Evolutionary conservation across 176 grass and related monocot species (phyloP).

Genomic region (Avena atlantica): DNA sequence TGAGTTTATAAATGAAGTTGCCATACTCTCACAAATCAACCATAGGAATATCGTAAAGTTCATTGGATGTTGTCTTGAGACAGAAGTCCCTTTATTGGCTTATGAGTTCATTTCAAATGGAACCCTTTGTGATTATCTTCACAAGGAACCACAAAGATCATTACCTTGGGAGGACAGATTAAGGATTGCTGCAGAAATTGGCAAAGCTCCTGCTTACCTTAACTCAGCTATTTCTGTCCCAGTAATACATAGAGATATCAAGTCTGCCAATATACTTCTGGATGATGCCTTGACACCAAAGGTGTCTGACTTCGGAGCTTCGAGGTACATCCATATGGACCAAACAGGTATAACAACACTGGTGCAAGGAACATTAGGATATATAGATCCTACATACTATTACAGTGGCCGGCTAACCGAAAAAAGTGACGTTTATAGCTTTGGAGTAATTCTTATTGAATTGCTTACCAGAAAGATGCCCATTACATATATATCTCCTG

Average conservation of each 20-base stretch:
- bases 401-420: not conserved
- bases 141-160: not conserved
- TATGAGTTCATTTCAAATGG: slow-evolving; percentile 28
- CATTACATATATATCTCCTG: not conserved
- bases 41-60: slow-evolving; percentile 13
- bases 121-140: slow-evolving; percentile 21
- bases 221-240: not conserved
- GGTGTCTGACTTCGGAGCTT: slow-evolving; percentile 4
- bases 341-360: not conserved
- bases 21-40: slow-evolving; percentile 10
- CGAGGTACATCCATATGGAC: not conserved
- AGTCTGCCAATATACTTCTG: slow-evolving; percentile 28
- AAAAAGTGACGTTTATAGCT: slow-evolving; percentile 3
- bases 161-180: not conserved
- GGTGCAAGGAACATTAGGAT: slow-evolving; percentile 7
- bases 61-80: slow-evolving; percentile 15
- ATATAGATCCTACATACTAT: not conserved
- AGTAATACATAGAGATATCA: slow-evolving; percentile 21
- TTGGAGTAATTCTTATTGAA: slow-evolving; percentile 25
- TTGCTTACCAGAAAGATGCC: slow-evolving; percentile 16
- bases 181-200: not conserved
- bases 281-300: not conserved
- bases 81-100: slow-evolving; percentile 18
- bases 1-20: slow-evolving; percentile 16
- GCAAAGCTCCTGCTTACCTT: slow-evolving; percentile 7